phyloP scores from a whole-genome alignment of 164 flowering plant species.

The Stephania japonica region DNA sequence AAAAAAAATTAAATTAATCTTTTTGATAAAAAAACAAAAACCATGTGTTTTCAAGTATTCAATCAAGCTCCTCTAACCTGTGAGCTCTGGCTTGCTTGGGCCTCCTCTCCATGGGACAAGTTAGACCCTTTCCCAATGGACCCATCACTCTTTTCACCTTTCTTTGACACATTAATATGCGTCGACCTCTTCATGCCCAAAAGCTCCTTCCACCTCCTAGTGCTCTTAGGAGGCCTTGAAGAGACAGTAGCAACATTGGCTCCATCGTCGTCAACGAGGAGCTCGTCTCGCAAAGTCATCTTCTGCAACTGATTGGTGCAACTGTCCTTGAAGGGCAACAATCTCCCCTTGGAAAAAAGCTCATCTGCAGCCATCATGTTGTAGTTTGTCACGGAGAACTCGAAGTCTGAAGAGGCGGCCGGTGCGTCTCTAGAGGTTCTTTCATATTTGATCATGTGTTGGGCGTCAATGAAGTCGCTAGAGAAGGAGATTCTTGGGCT shows the following conservation, averaged over 20 bases:
- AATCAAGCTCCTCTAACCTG: slow-evolving; percentile 18
- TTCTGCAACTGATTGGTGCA: slow-evolving; percentile 25
- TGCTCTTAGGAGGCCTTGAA: slow-evolving; percentile 33
- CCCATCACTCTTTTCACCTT: slow-evolving; percentile 22
- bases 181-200: slow-evolving; percentile 43
- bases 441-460: slow-evolving; percentile 38
- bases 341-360: slow-evolving; percentile 57
- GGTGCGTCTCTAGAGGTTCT: slow-evolving; percentile 27
- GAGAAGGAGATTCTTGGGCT: slow-evolving; percentile 91
- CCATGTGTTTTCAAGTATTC: neutral
- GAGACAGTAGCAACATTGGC: slow-evolving; percentile 12
- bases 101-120: slow-evolving; percentile 20
- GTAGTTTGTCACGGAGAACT: slow-evolving; percentile 48
- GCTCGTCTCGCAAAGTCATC: slow-evolving; percentile 59
- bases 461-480: slow-evolving; percentile 52
- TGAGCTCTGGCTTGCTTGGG: slow-evolving; percentile 20
- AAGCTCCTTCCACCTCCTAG: slow-evolving; percentile 52
- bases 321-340: slow-evolving; percentile 53
- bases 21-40: neutral
- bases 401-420: slow-evolving; percentile 53
- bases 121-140: slow-evolving; percentile 21
- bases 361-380: slow-evolving; percentile 66
- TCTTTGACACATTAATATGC: slow-evolving; percentile 24
- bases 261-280: slow-evolving; percentile 36
- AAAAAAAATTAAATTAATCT: neutral